Percentiles rank a stretch among this genome's conserved stretches.
Evolutionary conservation across 495 filamentous ascomycete genomes (phyloP).

Genomic region (Talaromyces stipitatus): DNA sequence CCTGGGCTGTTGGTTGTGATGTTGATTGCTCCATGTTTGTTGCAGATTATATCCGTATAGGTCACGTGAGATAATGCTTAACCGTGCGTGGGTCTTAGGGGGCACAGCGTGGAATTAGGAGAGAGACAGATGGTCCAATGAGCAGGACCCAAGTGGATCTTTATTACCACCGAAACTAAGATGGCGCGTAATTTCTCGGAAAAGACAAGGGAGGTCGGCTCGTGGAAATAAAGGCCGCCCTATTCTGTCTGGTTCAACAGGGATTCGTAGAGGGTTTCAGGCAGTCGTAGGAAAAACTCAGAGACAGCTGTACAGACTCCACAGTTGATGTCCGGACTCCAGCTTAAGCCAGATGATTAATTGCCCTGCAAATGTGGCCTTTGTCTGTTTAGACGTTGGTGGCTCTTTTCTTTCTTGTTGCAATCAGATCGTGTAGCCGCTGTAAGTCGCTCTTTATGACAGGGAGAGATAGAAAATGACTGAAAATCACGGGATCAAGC

Average conservation of each 20-base stretch:
- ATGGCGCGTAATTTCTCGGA: background rate
- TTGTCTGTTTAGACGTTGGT: background rate
- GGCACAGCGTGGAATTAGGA: background rate
- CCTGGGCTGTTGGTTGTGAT: slow-evolving; percentile 15
- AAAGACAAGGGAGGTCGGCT: background rate
- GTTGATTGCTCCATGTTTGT: slow-evolving; percentile 33
- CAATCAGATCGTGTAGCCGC: background rate
- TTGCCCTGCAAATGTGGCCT: background rate
- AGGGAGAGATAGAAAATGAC: background rate
- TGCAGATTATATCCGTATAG: background rate
- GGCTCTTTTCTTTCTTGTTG: background rate
- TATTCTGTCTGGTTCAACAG: background rate
- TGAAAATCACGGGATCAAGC: background rate
- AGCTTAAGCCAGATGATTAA: slow-evolving; percentile 1
- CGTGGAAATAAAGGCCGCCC: background rate
- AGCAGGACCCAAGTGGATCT: background rate
- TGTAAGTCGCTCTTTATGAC: slow-evolving; percentile 1
- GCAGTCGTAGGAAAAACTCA: background rate
- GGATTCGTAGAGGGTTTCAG: background rate
- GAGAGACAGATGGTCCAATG: background rate
- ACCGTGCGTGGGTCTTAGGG: background rate
- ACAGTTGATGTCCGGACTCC: background rate
- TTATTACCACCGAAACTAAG: background rate
- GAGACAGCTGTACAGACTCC: background rate
- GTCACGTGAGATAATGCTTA: background rate